These are phyloP conservation scores for Endotrypanum monterogeii DNA, from an alignment of 208 protist genomes.

Conservation along the genomic window DNA sequence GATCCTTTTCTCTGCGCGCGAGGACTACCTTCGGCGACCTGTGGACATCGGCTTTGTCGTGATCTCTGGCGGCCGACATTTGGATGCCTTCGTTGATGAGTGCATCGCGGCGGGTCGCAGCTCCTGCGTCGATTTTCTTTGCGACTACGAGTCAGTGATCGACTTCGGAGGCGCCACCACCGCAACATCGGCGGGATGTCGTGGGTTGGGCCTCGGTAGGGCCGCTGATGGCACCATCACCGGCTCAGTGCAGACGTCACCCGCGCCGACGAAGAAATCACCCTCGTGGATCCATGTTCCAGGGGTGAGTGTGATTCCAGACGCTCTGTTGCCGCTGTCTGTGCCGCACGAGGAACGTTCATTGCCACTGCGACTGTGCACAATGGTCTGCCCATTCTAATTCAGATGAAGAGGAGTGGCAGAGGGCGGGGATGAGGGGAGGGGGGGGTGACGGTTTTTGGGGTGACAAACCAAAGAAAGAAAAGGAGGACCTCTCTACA, in stretches of 20 bases:
- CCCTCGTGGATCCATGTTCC: background rate
- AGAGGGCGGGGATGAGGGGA: too few relatives aligned
- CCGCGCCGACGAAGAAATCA: background rate
- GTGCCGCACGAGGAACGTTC: constrained; percentile 59
- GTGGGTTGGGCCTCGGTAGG: background rate
- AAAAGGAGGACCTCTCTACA: too few relatives aligned
- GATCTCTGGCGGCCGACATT: constrained; percentile 64
- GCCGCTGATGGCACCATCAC: constrained; percentile 4
- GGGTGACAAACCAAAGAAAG: too few relatives aligned
- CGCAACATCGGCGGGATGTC: background rate
- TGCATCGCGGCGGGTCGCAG: constrained; percentile 55
- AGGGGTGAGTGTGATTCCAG: constrained; percentile 34
- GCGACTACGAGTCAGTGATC: constrained; percentile 56
- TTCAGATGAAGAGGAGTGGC: too few relatives aligned
- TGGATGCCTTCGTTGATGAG: constrained; percentile 81
- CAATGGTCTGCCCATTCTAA: constrained; percentile 58
- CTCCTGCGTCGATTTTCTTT: constrained; percentile 77
- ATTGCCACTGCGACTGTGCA: constrained; percentile 42
- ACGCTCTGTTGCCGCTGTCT: constrained; percentile 52
- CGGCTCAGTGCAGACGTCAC: background rate
- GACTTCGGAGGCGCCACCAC: constrained; percentile 14
- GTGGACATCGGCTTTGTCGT: constrained; percentile 63
- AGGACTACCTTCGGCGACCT: constrained; percentile 25
- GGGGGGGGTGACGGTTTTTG: too few relatives aligned
- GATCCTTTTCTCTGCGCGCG: constrained; percentile 10